Evolutionary conservation across 345 rosid genomes (phyloP), one percentile per base, ranked within the genome.

Genomic region (Cardiospermum halicacabum): DNA sequence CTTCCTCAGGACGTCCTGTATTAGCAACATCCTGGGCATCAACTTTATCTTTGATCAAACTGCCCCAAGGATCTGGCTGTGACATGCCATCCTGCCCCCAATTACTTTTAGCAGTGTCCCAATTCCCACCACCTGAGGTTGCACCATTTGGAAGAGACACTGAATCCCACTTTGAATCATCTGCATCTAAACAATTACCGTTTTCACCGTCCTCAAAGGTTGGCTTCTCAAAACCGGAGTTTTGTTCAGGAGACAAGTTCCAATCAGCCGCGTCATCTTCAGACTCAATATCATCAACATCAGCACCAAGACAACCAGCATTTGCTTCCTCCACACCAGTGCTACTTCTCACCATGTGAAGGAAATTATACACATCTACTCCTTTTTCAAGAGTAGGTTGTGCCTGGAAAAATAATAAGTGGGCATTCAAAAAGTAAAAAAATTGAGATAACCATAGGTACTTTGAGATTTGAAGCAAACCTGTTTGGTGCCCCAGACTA

Each of bases 261-360:
- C 91, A 86, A 31, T 84, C 97, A 34, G 70, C 87, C 65, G 66
- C 51, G 6, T 75, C 89, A 34, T 80, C 80, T 34, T 82, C 90
- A 21, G 72, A 64, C 54, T 81, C 59, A 16, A 82, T 69, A 37
- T 80, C 81, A 49, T 88, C 95, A 58, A 88, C 80, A 51, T 93
- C 98, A 12, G 61, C 75, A 6, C 99, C 99, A 25, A 89, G 83
- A 69, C 92, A 93, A 58, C 77, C 90, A 62, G 89, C 73, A 59
- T 57, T 65, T 11, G 39, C 49, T 56, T 73, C 83, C 63, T 39
- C 74, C 64, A 60, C 77, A 37, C 68, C 58, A 51, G 60, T 60
- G 12, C 75, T 50, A 67, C 85, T 66, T 71, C 86, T 79, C 60
- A 91, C 84, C 91, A 89, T 85, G 48, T 83, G 82, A 25, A 94